These are phyloP conservation scores for Chiua virens DNA, from an alignment of 768 basidiomycete species.

Conservation along the genomic window DNA sequence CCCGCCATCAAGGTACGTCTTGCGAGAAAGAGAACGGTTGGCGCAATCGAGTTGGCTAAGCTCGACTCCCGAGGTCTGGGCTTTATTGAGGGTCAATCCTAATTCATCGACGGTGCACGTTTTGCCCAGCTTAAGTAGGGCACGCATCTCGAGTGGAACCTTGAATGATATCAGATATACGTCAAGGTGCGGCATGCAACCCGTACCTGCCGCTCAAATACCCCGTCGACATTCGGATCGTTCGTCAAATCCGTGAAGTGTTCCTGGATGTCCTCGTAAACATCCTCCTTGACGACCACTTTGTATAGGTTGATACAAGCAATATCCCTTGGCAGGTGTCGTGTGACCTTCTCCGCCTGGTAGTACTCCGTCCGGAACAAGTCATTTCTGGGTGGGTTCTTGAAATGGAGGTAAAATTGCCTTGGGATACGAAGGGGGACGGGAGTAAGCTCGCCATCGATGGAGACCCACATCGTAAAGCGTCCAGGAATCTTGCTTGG, in stretches of 20 bases:
- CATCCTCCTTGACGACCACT: slow-evolving; percentile 77
- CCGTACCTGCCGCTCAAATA: slow-evolving; percentile 88
- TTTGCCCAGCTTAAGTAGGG: slow-evolving; percentile 80
- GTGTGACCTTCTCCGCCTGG: slow-evolving; percentile 65
- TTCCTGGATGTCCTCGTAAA: slow-evolving; percentile 81
- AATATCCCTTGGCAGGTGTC: slow-evolving; percentile 77
- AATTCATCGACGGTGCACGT: slow-evolving; percentile 68
- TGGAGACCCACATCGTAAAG: slow-evolving; percentile 84
- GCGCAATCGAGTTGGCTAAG: slow-evolving; percentile 76
- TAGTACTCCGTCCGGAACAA: slow-evolving; percentile 73
- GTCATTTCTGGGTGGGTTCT: slow-evolving; percentile 61
- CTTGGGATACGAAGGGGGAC: slow-evolving; percentile 84
- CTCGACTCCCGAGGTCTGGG: slow-evolving; percentile 81
- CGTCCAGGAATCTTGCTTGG: slow-evolving; percentile 75
- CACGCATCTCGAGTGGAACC: slow-evolving; percentile 84
- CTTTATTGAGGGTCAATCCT: slow-evolving; percentile 75
- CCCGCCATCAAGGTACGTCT: slow-evolving; percentile 74
- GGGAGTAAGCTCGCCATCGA: slow-evolving; percentile 75
- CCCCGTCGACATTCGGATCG: slow-evolving; percentile 91
- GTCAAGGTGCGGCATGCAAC: not conserved
- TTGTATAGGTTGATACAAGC: slow-evolving; percentile 81
- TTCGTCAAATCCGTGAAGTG: slow-evolving; percentile 93
- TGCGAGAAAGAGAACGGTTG: slow-evolving; percentile 52
- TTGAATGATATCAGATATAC: slow-evolving; percentile 27
- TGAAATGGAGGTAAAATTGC: slow-evolving; percentile 91